Base-by-base conservation (phyloP, 2,329 filamentous ascomycete species). In the Pseudocercospora pini-densiflorae region DNA sequence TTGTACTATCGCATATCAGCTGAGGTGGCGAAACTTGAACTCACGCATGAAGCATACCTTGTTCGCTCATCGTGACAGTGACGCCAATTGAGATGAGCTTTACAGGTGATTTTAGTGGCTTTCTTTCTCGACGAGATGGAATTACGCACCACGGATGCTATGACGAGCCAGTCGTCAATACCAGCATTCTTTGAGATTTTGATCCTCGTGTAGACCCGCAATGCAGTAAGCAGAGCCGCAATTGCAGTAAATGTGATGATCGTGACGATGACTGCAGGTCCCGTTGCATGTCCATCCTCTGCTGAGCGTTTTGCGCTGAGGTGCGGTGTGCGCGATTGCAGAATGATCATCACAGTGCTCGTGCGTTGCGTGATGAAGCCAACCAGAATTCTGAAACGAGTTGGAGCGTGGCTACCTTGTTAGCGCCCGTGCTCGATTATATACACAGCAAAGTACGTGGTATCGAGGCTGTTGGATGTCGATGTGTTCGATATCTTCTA, bases 131-230 rank as follows among this genome's bases (percentile, higher is more conserved):
- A 5, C 51, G 16, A n/a, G 2, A 9, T 27, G 9, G 4, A 24
- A 19, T 1, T 14, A 63, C 68, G 55, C 31, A 69, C 68, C 59
- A 67, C 24, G 21, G 61, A 62, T 23, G 69, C 29, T 12, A 51
- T 62, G 10, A 68, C 61, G 31, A 70, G 60, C 10, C 62, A 23
- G 43, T 72, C 70, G 23, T 72, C 70, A 24, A 65, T 33, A 7
- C 70, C 68, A 36, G 62, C 63, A 67, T 63, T 72, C 5, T 51
- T 55, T 16, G 62, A 58, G 24, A 69, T 62, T 16, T 29, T n/a
- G 23, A 36, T 57, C 31, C 67, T 45, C 1, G 67, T 67, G 12
- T 61, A 65, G n/a, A 69, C 12, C 10, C 67, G 43, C 21, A 60
- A 36, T 8, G 63, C 36, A 1, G 62, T 63, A 53, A 69, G 61